A percentile compares a stretch with the other conserved stretches of the same genome.
Conservation (phyloP, 1,284 basidiomycete genomes). For the Austropuccinia psidii region DNA sequence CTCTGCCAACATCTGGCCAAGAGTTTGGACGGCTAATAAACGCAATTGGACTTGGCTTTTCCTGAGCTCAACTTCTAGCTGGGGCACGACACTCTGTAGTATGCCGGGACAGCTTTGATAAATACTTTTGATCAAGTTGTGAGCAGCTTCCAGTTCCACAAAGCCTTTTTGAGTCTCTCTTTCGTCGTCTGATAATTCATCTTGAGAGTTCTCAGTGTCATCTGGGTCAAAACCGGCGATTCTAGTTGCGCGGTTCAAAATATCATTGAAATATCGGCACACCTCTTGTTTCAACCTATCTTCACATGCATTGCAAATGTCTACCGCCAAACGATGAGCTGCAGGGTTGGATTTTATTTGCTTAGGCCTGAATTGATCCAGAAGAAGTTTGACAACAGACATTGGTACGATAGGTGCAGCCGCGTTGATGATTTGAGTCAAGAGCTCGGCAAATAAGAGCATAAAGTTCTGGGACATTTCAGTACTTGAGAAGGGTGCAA, state of each 20-base stretch:
- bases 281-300: slow-evolving; percentile 84
- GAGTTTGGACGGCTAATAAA: slow-evolving; percentile 66
- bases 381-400: slow-evolving; percentile 70
- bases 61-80: slow-evolving; percentile 81
- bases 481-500: slow-evolving; percentile 47
- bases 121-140: slow-evolving; percentile 76
- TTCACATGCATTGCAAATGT: slow-evolving; percentile 72
- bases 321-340: slow-evolving; percentile 73
- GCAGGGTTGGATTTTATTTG: slow-evolving; percentile 55
- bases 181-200: slow-evolving; percentile 19
- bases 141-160: slow-evolving; percentile 58
- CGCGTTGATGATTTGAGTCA: slow-evolving; percentile 83
- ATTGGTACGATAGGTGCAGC: slow-evolving; percentile 59
- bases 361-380: slow-evolving; percentile 76
- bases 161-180: slow-evolving; percentile 1
- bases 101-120: slow-evolving; percentile 71
- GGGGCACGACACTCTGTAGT: slow-evolving; percentile 80
- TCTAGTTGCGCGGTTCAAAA: slow-evolving; percentile 56
- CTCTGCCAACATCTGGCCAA: slow-evolving; percentile 77
- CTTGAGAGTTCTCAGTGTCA: slow-evolving; percentile 58
- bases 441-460: slow-evolving; percentile 76
- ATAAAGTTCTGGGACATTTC: slow-evolving; percentile 83
- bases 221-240: slow-evolving; percentile 49
- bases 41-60: slow-evolving; percentile 68
- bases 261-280: slow-evolving; percentile 76